Percentiles rank a stretch among this genome's conserved stretches.
Conservation (phyloP, 1,139 yeast genomes). For the Magnusiomyces paraingens region DNA sequence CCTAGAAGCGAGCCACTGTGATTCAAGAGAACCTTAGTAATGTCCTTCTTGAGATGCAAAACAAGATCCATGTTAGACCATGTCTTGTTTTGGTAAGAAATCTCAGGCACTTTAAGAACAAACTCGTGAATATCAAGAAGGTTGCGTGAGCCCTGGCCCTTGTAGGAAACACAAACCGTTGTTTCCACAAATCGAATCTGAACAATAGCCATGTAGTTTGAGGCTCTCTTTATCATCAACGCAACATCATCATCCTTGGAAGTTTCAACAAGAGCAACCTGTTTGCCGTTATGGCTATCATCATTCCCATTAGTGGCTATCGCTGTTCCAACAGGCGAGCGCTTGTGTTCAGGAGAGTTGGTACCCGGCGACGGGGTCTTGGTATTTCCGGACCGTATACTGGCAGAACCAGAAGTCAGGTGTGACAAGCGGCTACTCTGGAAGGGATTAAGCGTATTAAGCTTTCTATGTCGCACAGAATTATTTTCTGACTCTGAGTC, state of each 20-base stretch:
- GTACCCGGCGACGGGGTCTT: neutral
- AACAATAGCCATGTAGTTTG: slow-evolving; percentile 58
- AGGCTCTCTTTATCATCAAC: slow-evolving; percentile 59
- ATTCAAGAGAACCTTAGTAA: slow-evolving; percentile 57
- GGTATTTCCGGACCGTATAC: slow-evolving; percentile 1
- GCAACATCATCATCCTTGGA: slow-evolving; percentile 40
- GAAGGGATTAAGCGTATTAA: neutral
- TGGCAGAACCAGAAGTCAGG: neutral
- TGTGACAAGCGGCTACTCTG: neutral
- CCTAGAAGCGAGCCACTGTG: slow-evolving; percentile 79
- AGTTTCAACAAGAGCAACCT: neutral
- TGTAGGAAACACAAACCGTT: slow-evolving; percentile 60
- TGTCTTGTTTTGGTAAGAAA: slow-evolving; percentile 57
- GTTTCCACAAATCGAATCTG: slow-evolving; percentile 50
- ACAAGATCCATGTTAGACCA: slow-evolving; percentile 78
- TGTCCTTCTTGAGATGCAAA: slow-evolving; percentile 52
- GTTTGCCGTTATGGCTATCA: neutral
- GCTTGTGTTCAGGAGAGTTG: neutral
- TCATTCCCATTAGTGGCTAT: neutral
- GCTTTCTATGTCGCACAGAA: slow-evolving; percentile 2
- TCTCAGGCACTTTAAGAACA: slow-evolving; percentile 55
- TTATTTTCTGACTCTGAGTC: neutral
- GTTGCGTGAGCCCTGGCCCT: slow-evolving; percentile 47
- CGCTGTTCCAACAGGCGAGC: neutral
- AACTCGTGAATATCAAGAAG: slow-evolving; percentile 70